Base-by-base conservation (phyloP, 192 early-diverging fungal species). In the Gryganskiella cystojenkinii region DNA sequence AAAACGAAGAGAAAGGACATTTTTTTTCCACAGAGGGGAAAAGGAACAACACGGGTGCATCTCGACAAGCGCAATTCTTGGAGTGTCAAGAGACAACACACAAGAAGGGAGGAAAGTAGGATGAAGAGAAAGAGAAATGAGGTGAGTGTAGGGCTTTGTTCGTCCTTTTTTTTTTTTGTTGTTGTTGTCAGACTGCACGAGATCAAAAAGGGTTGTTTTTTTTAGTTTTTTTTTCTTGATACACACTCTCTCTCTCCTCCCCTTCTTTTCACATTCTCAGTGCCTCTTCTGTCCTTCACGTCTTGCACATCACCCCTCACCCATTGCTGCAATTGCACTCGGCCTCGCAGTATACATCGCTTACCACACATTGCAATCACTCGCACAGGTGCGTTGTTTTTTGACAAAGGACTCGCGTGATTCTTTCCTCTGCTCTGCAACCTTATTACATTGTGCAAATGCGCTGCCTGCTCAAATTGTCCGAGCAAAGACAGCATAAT, bases 141-240 rank as follows among this genome's bases (percentile, higher is more conserved):
- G n/a, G n/a, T n/a, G n/a, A n/a, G n/a, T n/a, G n/a, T n/a, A n/a
- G n/a, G n/a, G n/a, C n/a, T n/a, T n/a, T n/a, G 37, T 40, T 40
- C 37, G 37, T 40, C 37, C 50, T 52, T 52, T 19, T 51, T n/a
- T 25, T 2, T 52, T 20, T 27, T n/a, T 52, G 6, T 4, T 14
- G 17, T 3, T 7, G 4, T 13, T 5, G 4, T 49, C 20, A 7
- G 1, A 53, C 22, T 53, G 25, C 52, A 53, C 22, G 28, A 53
- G 28, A 53, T 22, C 25, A 53, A 53, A 22, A 28, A 14, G 24
- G 10, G 31, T 33, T 56, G 30, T 40, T 40, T 40, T 40, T 13
- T n/a, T 52, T 63, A 37, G 14, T 42, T 37, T 64, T 50, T 53
- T 64, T 64, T 52, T 10, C 43, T 3, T 42, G 45, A 11, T n/a